Percentiles rank a stretch among this genome's conserved stretches.
Conservation (phyloP, 768 basidiomycete genomes). For the Lentinula detonsa region DNA sequence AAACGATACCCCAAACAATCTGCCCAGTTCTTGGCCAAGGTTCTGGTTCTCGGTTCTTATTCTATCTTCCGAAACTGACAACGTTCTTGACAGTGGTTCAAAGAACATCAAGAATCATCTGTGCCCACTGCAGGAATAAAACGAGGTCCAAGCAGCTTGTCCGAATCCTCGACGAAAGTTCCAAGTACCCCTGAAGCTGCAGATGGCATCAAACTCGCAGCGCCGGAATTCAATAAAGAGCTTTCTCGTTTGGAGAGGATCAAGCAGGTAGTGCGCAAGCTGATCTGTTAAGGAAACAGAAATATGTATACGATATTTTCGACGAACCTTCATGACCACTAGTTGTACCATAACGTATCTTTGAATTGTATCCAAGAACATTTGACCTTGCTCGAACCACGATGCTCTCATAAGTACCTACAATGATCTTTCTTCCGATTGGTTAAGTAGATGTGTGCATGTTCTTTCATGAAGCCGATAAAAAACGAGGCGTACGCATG, state of each 20-base stretch:
- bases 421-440: too few species aligned
- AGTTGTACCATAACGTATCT: background rate
- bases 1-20: conserved; percentile 61
- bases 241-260: background rate
- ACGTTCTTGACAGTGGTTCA: conserved; percentile 29
- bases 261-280: background rate
- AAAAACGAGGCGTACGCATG: too few species aligned
- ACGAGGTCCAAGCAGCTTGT: background rate
- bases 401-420: too few species aligned
- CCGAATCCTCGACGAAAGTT: background rate
- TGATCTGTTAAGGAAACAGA: background rate
- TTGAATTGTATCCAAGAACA: background rate
- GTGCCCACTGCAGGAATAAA: background rate
- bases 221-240: background rate
- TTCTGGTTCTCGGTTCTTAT: conserved; percentile 11
- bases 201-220: background rate
- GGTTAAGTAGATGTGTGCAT: too few species aligned
- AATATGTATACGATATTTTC: background rate
- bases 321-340: background rate
- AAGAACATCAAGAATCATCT: conserved; percentile 18
- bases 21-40: conserved; percentile 51
- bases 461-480: too few species aligned
- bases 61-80: background rate
- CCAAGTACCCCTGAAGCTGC: background rate
- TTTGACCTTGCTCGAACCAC: too few species aligned